Conservation (phyloP, 2,329 filamentous ascomycete species). For the Amphichorda felina region DNA sequence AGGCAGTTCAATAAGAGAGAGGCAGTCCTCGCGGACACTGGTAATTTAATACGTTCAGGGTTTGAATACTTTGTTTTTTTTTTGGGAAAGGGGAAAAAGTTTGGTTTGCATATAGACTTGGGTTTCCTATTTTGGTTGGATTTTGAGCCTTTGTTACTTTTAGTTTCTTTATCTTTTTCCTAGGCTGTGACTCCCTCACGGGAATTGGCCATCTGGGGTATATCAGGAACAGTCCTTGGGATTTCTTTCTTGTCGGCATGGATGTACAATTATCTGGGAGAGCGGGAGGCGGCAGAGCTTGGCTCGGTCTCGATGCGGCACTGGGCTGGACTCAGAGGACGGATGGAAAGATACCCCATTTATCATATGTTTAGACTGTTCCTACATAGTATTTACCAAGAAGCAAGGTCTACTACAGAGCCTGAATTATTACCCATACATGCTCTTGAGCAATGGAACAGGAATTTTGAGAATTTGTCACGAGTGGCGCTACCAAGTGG, state of each 20-base stretch:
- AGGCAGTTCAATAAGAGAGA: not conserved
- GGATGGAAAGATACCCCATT: slow-evolving; percentile 4
- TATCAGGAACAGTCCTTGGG: slow-evolving; percentile 6
- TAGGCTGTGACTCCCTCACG: slow-evolving; percentile 5
- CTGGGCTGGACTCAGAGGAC: slow-evolving; percentile 5
- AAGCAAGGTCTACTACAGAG: no score
- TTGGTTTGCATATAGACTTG: slow-evolving; percentile 15
- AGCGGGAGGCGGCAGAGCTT: slow-evolving; percentile 1
- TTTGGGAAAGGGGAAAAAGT: slow-evolving; percentile 12
- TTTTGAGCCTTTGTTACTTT: not conserved
- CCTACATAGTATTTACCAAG: not conserved
- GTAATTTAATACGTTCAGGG: not conserved
- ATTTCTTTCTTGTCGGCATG: slow-evolving; percentile 1
- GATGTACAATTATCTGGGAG: slow-evolving; percentile 3
- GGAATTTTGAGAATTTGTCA: no score
- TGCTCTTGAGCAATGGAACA: no score
- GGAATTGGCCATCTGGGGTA: slow-evolving; percentile 1
- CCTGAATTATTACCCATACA: no score
- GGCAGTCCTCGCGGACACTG: slow-evolving; percentile 1
- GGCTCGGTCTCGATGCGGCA: not conserved
- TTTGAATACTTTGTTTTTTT: not conserved
- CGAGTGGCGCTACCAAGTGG: no score
- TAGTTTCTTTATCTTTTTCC: slow-evolving; percentile 6
- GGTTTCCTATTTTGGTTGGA: slow-evolving; percentile 3
- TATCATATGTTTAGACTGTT: slow-evolving; percentile 3